Evolutionary conservation across 192 early-diverging fungal species (phyloP).

Genomic region (Mortierella hygrophila): DNA sequence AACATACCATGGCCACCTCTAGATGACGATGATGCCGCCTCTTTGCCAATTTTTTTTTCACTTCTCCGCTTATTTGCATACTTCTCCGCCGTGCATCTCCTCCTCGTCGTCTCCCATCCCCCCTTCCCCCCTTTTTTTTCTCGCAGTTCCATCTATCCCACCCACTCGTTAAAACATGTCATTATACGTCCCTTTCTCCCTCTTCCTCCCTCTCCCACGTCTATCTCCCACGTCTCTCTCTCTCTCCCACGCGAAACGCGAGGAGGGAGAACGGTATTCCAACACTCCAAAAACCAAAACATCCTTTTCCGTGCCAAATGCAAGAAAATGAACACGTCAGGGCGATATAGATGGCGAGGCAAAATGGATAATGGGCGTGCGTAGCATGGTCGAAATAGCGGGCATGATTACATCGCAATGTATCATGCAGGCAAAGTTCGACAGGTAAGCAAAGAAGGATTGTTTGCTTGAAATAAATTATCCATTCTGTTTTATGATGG

Average conservation of each 20-base stretch:
- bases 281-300: no score
- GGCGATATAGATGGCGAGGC: not conserved
- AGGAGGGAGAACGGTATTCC: no score
- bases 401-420: not conserved
- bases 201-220: not conserved
- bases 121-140: no score
- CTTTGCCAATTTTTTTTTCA: no score
- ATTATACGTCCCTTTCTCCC: not conserved
- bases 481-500: not conserved
- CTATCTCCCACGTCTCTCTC: conserved; percentile 7
- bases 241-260: conserved; percentile 11
- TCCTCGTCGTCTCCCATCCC: not conserved
- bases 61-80: not conserved
- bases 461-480: not conserved
- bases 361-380: no score
- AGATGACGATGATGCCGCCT: no score
- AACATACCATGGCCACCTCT: no score
- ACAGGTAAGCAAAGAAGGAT: no score
- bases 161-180: not conserved
- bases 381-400: not conserved
- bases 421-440: not conserved
- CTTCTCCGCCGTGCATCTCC: not conserved
- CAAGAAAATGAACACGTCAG: not conserved
- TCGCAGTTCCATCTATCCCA: not conserved
- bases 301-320: no score